phyloP scores from a whole-genome alignment of 2,329 filamentous ascomycete genomes.

The Lasiodiplodia theobromae region DNA sequence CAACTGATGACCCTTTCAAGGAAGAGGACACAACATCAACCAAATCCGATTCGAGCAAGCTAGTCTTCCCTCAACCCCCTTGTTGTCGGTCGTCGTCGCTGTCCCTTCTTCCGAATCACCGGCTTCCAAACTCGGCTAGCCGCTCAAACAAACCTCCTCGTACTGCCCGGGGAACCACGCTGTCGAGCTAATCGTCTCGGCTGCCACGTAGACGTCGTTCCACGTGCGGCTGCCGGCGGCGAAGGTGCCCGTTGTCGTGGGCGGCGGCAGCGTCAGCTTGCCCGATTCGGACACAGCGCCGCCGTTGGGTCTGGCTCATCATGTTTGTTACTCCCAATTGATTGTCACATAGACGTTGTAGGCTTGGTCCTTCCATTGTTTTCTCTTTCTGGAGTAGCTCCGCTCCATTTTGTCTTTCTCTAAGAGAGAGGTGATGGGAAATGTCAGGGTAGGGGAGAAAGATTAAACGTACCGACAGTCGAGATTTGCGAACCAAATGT shows the following conservation, averaged over 20 bases:
- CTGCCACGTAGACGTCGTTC: background rate
- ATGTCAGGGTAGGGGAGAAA: background rate
- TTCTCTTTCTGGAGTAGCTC: background rate
- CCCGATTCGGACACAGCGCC: constrained; percentile 9
- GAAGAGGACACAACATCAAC: background rate
- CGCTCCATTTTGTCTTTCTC: background rate
- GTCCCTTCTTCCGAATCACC: background rate
- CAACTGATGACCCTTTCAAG: background rate
- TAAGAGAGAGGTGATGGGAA: background rate
- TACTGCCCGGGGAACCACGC: constrained; percentile 17
- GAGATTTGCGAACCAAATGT: constrained; percentile 4
- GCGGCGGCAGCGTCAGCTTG: background rate
- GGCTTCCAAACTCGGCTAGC: background rate
- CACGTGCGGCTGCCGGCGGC: background rate
- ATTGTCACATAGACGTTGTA: too few relatives aligned
- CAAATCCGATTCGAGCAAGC: background rate
- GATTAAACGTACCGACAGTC: background rate
- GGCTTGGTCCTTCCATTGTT: background rate
- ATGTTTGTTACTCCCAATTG: background rate
- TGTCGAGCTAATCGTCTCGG: constrained; percentile 7
- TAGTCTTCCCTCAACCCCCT: background rate
- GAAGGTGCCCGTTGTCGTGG: background rate
- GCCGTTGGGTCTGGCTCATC: background rate
- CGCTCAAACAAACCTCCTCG: constrained; percentile 1
- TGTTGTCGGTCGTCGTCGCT: background rate